A percentile compares a stretch with the other conserved stretches of the same genome.
phyloP scores from a whole-genome alignment of 2,329 filamentous ascomycete genomes.

The Aspergillus quadricinctus region DNA sequence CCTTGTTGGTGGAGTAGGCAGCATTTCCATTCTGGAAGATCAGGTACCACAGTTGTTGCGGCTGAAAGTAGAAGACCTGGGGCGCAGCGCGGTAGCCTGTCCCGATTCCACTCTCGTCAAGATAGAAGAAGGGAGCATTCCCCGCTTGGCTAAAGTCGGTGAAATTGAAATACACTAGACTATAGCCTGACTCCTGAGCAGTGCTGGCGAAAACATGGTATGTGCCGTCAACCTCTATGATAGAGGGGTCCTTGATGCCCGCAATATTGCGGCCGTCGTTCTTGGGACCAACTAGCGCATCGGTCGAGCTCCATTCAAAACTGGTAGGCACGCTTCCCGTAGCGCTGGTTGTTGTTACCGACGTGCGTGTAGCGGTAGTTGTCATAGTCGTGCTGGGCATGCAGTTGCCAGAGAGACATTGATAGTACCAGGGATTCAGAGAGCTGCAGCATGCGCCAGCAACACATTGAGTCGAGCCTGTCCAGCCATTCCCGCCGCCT shows the following conservation, averaged over 20 bases:
- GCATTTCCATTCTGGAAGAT: constrained; percentile 4
- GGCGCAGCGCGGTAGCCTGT: constrained; percentile 6
- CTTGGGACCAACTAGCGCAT: constrained; percentile 1
- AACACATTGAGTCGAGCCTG: background rate
- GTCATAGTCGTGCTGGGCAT: background rate
- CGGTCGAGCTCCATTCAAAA: constrained; percentile 4
- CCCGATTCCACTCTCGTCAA: constrained; percentile 2
- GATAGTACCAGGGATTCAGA: background rate
- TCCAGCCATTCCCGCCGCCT: background rate
- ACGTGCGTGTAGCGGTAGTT: background rate
- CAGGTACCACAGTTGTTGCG: constrained; percentile 3
- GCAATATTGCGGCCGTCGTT: background rate
- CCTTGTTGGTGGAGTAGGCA: constrained; percentile 4
- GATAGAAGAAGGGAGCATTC: constrained; percentile 4
- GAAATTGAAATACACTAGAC: constrained; percentile 7
- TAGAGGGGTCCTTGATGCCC: constrained; percentile 6
- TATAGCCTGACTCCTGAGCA: constrained; percentile 1
- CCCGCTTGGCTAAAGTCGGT: constrained; percentile 4
- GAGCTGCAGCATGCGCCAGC: background rate
- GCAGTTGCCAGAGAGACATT: background rate
- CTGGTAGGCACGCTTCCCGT: background rate
- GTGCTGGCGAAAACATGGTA: constrained; percentile 9
- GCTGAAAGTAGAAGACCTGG: constrained; percentile 2
- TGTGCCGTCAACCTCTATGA: background rate
- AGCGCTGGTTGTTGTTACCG: background rate